These are phyloP conservation scores for Yamadazyma trypodendri DNA, from an alignment of 1,139 yeast species.

Conservation along the genomic window DNA sequence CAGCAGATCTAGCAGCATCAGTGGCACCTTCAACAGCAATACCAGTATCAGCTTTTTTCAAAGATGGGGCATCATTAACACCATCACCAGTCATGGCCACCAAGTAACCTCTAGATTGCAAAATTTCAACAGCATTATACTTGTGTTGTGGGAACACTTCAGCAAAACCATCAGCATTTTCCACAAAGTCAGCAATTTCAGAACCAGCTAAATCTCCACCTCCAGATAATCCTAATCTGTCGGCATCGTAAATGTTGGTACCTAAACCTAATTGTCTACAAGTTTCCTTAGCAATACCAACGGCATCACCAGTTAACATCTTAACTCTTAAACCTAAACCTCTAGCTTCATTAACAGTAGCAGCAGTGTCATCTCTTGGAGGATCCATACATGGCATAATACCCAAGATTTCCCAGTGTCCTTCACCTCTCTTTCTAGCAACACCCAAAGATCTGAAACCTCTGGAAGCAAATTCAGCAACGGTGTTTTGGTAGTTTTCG, in stretches of 20 bases:
- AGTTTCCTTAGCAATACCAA: conserved; percentile 98
- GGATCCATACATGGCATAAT: conserved; percentile 99
- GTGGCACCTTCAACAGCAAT: conserved; percentile 97
- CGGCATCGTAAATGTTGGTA: conserved; percentile 96
- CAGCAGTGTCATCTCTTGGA: conserved; percentile 98
- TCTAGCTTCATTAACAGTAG: conserved; percentile 92
- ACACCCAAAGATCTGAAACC: conserved; percentile 99
- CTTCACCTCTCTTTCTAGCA: conserved; percentile 99
- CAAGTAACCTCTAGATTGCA: conserved; percentile 89
- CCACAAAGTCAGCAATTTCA: conserved; percentile 93
- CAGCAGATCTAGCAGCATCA: conserved; percentile 95
- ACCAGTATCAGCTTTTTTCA: conserved; percentile 96
- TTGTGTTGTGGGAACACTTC: conserved; percentile 97
- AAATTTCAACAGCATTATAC: conserved; percentile 86
- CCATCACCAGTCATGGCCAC: conserved; percentile 99
- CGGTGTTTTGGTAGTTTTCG: conserved; percentile 94
- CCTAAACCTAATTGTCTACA: conserved; percentile 97
- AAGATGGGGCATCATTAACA: conserved; percentile 95
- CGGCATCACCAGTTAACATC: conserved; percentile 99
- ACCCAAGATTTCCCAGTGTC: conserved; percentile 97
- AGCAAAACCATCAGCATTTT: conserved; percentile 96
- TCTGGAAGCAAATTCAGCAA: conserved; percentile 95
- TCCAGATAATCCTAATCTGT: conserved; percentile 94
- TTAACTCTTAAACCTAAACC: conserved; percentile 90
- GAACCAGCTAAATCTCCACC: conserved; percentile 97